phyloP scores from a whole-genome alignment of 1,284 basidiomycete genomes.

The Termitomyces sp. region DNA sequence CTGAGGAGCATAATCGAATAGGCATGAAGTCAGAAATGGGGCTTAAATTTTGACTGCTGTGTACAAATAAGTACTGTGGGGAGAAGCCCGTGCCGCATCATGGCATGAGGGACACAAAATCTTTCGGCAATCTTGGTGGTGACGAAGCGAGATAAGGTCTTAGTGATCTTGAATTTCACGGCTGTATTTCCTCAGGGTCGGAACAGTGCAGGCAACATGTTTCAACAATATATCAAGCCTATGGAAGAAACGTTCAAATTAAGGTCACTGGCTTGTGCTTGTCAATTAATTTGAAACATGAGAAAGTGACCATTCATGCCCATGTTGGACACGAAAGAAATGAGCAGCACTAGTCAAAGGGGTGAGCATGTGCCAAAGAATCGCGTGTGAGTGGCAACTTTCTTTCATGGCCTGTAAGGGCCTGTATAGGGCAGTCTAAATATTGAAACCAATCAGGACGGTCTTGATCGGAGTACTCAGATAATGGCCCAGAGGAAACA shows the following conservation, averaged over 20 bases:
- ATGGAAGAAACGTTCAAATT: background rate
- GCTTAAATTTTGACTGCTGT: background rate
- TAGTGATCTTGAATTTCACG: background rate
- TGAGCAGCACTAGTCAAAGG: background rate
- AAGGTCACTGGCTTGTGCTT: background rate
- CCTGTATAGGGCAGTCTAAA: background rate
- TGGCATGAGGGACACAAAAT: background rate
- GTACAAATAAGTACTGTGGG: background rate
- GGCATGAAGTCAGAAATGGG: constrained; percentile 1
- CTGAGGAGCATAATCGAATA: constrained; percentile 4
- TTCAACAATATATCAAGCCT: background rate
- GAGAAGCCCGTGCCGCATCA: background rate
- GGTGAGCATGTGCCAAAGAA: background rate
- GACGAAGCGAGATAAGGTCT: constrained; percentile 1
- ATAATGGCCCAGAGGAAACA: background rate
- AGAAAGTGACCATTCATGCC: background rate
- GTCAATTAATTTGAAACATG: background rate
- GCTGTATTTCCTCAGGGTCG: background rate
- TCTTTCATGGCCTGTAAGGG: background rate
- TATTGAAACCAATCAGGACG: background rate
- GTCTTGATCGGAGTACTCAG: constrained; percentile 2
- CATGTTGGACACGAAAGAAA: background rate
- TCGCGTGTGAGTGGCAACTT: background rate
- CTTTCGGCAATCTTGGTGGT: background rate
- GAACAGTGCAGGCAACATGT: background rate